Evolutionary conservation across 2,329 filamentous ascomycete species (phyloP).

Genomic region (Didymella exigua): DNA sequence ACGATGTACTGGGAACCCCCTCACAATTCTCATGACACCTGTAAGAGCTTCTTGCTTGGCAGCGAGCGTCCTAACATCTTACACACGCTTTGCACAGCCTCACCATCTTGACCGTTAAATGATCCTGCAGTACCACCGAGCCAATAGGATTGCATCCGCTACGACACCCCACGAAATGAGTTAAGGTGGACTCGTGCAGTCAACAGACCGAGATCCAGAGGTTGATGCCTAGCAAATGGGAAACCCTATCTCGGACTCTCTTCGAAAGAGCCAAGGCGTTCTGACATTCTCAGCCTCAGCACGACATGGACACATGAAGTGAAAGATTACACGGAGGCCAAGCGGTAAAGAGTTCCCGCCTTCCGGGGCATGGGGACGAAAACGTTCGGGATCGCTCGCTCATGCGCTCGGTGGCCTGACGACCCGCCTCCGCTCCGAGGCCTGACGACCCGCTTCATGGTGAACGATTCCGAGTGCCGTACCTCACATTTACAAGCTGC

Average conservation of each 20-base stretch:
- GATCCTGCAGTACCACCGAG: constrained; percentile 4
- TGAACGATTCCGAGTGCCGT: constrained; percentile 12
- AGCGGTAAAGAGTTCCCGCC: constrained; percentile 13
- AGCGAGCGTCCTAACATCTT: constrained; percentile 11
- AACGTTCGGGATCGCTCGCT: constrained; percentile 20
- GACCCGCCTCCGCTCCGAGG: constrained; percentile 25
- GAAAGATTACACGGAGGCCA: constrained; percentile 8
- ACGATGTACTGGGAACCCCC: constrained; percentile 7
- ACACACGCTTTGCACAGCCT: constrained; percentile 18
- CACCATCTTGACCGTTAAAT: constrained; percentile 15
- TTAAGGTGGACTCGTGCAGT: not conserved
- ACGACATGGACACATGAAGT: constrained; percentile 17
- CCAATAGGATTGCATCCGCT: constrained; percentile 1
- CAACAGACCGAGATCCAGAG: not conserved
- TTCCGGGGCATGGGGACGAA: constrained; percentile 25
- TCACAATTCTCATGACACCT: constrained; percentile 5
- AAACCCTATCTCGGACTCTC: not conserved
- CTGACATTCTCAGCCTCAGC: constrained; percentile 20
- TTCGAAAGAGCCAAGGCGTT: not conserved
- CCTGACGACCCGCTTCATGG: constrained; percentile 2
- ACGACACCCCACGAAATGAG: not conserved
- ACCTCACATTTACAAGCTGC: not conserved
- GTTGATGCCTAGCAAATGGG: not conserved
- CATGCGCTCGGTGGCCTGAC: constrained; percentile 27
- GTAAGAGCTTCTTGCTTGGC: not conserved